Conservation (phyloP, 805 yeast species). For the Saccharomycopsis synnaedendra region DNA sequence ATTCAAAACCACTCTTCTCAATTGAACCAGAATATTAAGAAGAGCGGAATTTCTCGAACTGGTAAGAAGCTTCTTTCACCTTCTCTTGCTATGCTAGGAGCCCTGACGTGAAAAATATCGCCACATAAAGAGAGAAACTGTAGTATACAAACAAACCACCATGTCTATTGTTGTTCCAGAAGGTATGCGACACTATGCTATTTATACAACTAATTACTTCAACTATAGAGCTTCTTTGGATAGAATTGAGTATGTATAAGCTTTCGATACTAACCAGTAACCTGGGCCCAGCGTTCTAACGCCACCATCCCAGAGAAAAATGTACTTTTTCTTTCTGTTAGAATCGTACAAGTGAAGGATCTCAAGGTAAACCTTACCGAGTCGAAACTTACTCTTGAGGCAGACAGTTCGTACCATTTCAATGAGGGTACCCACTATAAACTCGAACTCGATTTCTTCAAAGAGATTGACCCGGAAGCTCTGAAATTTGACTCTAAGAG, state of each 20-base stretch:
- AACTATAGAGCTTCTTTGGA: background rate
- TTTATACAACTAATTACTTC: background rate
- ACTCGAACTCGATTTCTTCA: slow-evolving; percentile 63
- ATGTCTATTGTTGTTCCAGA: background rate
- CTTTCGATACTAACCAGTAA: slow-evolving; percentile 28
- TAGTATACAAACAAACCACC: background rate
- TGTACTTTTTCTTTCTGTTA: slow-evolving; percentile 61
- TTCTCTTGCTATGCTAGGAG: no score
- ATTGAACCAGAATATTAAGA: no score
- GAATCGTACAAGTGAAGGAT: slow-evolving; percentile 56
- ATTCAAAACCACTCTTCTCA: no score
- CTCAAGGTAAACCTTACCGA: slow-evolving; percentile 53
- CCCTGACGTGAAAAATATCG: no score
- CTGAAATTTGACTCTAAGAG: slow-evolving; percentile 51
- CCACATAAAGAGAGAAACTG: background rate
- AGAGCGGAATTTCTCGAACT: no score
- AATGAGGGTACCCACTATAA: slow-evolving; percentile 36
- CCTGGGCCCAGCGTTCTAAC: slow-evolving; percentile 96
- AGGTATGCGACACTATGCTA: background rate
- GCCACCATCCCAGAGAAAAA: slow-evolving; percentile 65
- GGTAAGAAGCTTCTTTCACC: no score
- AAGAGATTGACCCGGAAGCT: slow-evolving; percentile 56
- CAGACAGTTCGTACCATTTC: slow-evolving; percentile 33
- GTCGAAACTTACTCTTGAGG: slow-evolving; percentile 40
- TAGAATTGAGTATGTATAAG: background rate